Evolutionary conservation across 306 rosid genomes (phyloP).

Genomic region (Rubus parviflorus): DNA sequence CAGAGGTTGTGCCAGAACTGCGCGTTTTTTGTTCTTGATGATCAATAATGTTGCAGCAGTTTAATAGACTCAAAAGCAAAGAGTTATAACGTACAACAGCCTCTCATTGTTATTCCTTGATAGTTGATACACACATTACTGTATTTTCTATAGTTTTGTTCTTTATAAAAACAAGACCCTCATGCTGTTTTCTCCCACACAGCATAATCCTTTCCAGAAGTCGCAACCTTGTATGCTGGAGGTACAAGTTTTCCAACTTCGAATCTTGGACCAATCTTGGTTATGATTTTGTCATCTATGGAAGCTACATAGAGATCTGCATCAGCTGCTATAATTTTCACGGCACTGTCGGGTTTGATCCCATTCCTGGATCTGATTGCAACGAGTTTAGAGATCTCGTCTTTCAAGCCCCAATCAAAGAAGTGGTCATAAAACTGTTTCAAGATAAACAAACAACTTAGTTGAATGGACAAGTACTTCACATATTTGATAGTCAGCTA

Average conservation of each 20-base stretch:
- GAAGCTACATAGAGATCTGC: slow-evolving; percentile 54
- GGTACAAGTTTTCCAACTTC: slow-evolving; percentile 61
- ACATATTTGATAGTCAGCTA: no score
- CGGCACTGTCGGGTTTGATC: slow-evolving; percentile 38
- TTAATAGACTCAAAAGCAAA: no score
- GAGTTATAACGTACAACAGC: no score
- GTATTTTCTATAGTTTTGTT: no score
- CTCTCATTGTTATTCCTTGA: no score
- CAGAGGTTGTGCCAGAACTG: no score
- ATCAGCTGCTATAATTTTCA: slow-evolving; percentile 52
- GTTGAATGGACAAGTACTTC: not conserved
- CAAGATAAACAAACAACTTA: not conserved
- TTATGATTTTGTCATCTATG: slow-evolving; percentile 50
- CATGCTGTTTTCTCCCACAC: slow-evolving; percentile 55
- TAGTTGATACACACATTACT: no score
- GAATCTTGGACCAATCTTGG: slow-evolving; percentile 66
- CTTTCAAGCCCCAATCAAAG: slow-evolving; percentile 65
- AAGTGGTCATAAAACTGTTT: slow-evolving; percentile 71
- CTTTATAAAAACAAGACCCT: not conserved
- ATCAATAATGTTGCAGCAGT: no score
- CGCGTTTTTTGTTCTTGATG: no score
- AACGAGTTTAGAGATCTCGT: slow-evolving; percentile 40
- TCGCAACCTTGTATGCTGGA: slow-evolving; percentile 35
- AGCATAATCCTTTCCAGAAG: slow-evolving; percentile 57
- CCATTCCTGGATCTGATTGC: slow-evolving; percentile 49